Evolutionary conservation across 352 stramenopile genomes (phyloP).

Genomic region (Globisporangium paroecandrum): DNA sequence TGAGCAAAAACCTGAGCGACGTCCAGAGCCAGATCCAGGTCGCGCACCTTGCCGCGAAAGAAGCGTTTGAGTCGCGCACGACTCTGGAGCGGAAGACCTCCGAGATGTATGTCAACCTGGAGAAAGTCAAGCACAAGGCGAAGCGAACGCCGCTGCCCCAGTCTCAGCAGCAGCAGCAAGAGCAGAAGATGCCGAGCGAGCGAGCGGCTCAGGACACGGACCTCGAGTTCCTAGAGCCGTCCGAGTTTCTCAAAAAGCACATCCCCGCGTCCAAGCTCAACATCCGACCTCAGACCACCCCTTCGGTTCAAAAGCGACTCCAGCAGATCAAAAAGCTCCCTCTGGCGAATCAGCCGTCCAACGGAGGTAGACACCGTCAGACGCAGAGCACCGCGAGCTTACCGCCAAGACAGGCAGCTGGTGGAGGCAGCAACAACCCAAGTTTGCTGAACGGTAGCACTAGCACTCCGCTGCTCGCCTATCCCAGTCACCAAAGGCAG

Average conservation of each 20-base stretch:
- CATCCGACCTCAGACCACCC: slow-evolving; percentile 47
- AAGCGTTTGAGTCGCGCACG: slow-evolving; percentile 32
- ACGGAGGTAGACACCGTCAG: not conserved
- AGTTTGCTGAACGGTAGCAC: slow-evolving; percentile 2
- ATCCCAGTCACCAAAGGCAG: not conserved
- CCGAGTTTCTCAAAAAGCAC: slow-evolving; percentile 49
- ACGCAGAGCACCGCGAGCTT: not conserved
- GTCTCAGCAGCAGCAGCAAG: not conserved
- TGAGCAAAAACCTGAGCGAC: slow-evolving; percentile 20
- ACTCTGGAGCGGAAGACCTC: slow-evolving; percentile 43
- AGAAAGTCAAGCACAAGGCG: slow-evolving; percentile 15
- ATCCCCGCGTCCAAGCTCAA: slow-evolving; percentile 30
- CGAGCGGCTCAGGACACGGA: not conserved
- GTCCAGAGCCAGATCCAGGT: slow-evolving; percentile 41
- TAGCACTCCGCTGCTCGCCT: slow-evolving; percentile 4
- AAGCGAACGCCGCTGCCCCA: slow-evolving; percentile 7
- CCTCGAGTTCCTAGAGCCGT: slow-evolving; percentile 32
- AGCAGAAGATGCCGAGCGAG: not conserved
- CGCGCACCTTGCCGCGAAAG: slow-evolving; percentile 37
- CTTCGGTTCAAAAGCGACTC: slow-evolving; percentile 8
- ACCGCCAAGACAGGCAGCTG: not conserved
- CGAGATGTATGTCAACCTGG: slow-evolving; percentile 59
- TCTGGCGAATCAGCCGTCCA: not conserved
- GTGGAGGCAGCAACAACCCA: slow-evolving; percentile 9
- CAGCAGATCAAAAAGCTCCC: slow-evolving; percentile 5